phyloP scores from a whole-genome alignment of 2,329 filamentous ascomycete species.

The Trichophyton equinum region DNA sequence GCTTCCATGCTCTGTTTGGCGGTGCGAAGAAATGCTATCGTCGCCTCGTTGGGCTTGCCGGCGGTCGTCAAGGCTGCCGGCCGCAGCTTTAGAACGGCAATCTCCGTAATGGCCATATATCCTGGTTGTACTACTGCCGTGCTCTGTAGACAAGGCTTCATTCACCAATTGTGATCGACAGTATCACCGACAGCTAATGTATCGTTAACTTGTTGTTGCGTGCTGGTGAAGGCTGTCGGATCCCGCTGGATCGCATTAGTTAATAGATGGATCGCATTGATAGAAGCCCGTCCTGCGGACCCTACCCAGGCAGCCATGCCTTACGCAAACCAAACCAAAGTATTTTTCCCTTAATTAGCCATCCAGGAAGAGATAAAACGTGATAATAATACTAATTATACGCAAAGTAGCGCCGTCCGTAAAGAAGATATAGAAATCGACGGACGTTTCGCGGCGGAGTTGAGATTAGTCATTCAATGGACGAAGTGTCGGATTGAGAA shows the following conservation, averaged over 20 bases:
- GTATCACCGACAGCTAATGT: neutral
- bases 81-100: conserved; percentile 32
- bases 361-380: too few species aligned
- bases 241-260: neutral
- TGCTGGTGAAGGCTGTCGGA: neutral
- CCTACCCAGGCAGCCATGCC: neutral
- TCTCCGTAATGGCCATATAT: conserved; percentile 33
- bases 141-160: neutral
- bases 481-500: neutral
- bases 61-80: conserved; percentile 10
- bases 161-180: neutral
- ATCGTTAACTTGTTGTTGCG: neutral
- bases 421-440: neutral
- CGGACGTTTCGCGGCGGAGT: neutral
- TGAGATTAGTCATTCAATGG: neutral
- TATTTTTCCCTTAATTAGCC: too few species aligned
- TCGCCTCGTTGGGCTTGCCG: conserved; percentile 7
- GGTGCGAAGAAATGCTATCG: conserved; percentile 23
- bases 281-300: neutral
- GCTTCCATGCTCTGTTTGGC: conserved; percentile 29
- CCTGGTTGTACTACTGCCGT: neutral
- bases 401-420: neutral
- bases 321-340: neutral
- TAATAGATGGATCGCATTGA: too few species aligned
- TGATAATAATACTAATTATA: neutral